A percentile compares a stretch with the other conserved stretches of the same genome.
phyloP scores from a whole-genome alignment of 1,284 basidiomycete genomes.

The Naganishia liquefaciens region DNA sequence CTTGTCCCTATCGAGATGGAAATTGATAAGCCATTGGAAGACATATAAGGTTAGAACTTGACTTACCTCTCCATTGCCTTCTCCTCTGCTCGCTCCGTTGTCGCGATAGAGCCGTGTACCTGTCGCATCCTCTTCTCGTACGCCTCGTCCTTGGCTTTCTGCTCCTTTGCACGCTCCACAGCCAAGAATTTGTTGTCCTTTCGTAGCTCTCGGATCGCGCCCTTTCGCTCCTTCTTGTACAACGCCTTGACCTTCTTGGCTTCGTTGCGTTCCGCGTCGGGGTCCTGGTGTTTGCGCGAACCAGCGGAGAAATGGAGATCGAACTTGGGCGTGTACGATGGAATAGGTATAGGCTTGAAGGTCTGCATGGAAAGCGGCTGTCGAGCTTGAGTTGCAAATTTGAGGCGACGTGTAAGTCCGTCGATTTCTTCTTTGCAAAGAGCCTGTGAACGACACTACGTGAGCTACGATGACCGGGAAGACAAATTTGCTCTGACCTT shows the following conservation, averaged over 20 bases:
- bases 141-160: slow-evolving; percentile 74
- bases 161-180: slow-evolving; percentile 76
- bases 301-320: slow-evolving; percentile 69
- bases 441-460: slow-evolving; percentile 51
- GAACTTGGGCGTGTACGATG: slow-evolving; percentile 91
- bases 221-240: slow-evolving; percentile 95
- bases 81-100: slow-evolving; percentile 90
- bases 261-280: slow-evolving; percentile 88
- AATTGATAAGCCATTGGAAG: not conserved
- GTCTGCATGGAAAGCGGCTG: slow-evolving; percentile 82
- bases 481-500: slow-evolving; percentile 58
- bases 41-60: not conserved
- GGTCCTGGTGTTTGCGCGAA: slow-evolving; percentile 77
- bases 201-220: slow-evolving; percentile 91
- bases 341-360: slow-evolving; percentile 95
- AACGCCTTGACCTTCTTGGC: slow-evolving; percentile 80
- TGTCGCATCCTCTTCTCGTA: slow-evolving; percentile 80
- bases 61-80: slow-evolving; percentile 69
- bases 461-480: slow-evolving; percentile 26
- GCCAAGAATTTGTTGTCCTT: slow-evolving; percentile 95
- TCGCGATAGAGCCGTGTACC: slow-evolving; percentile 72
- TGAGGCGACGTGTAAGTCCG: slow-evolving; percentile 65
- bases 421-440: slow-evolving; percentile 55
- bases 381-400: slow-evolving; percentile 70
- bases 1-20: slow-evolving; percentile 25